Conservation (phyloP, 1,284 basidiomycete genomes). For the Ceratobasidium sp. region DNA sequence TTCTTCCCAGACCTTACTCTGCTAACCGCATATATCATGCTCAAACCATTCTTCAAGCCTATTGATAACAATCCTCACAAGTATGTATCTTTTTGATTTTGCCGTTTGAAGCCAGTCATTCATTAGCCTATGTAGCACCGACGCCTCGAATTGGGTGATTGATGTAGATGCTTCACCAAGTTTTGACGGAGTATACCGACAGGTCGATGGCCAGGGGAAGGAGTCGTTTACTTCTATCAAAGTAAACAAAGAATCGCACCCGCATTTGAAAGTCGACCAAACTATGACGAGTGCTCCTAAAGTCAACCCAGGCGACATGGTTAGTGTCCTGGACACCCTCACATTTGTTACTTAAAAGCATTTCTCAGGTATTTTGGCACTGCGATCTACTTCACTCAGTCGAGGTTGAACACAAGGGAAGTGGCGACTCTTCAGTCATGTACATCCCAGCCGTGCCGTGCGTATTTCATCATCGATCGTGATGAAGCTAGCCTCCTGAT, state of each 20-base stretch:
- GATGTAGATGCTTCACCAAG: conserved; percentile 59
- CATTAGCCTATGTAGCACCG: conserved; percentile 54
- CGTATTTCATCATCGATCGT: not conserved
- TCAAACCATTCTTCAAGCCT: conserved; percentile 86
- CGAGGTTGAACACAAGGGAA: conserved; percentile 77
- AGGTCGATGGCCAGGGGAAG: conserved; percentile 20
- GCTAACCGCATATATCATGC: conserved; percentile 83
- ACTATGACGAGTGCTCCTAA: conserved; percentile 79
- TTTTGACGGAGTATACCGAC: conserved; percentile 45
- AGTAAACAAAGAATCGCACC: conserved; percentile 69
- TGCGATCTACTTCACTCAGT: conserved; percentile 85
- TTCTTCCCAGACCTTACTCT: conserved; percentile 83
- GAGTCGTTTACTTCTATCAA: conserved; percentile 41
- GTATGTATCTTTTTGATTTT: not conserved
- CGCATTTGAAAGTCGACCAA: conserved; percentile 75
- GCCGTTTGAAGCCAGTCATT: conserved; percentile 51
- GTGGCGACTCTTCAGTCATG: conserved; percentile 80
- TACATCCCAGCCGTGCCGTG: conserved; percentile 84
- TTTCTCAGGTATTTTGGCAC: conserved; percentile 80
- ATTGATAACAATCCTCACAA: conserved; percentile 55
- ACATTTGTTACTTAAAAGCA: conserved; percentile 55
- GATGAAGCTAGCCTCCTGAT: conserved; percentile 1
- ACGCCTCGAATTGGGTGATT: conserved; percentile 77
- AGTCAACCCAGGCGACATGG: conserved; percentile 78
- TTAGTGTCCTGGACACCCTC: conserved; percentile 8